These are phyloP conservation scores for Sugiyamaella qingdaonensis DNA, from an alignment of 805 yeast genomes.

Conservation along the genomic window DNA sequence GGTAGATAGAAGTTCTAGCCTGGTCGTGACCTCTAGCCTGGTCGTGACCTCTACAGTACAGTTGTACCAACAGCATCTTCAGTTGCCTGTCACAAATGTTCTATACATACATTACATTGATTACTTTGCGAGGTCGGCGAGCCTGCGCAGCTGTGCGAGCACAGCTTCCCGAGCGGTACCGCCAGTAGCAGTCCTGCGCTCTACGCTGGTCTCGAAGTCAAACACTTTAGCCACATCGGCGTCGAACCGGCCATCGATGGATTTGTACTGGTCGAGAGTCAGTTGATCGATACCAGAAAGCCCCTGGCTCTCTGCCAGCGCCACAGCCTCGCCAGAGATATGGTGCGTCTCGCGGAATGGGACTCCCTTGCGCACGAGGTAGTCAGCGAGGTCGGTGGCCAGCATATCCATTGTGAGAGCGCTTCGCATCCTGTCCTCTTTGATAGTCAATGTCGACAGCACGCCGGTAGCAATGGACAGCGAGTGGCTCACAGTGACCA, in stretches of 20 bases:
- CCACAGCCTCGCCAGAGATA: conserved; percentile 96
- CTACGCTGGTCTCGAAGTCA: conserved; percentile 89
- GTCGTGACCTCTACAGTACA: neutral
- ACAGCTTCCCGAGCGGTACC: conserved; percentile 95
- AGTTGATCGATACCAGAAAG: conserved; percentile 84
- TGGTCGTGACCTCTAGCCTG: too few species aligned
- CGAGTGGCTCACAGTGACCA: conserved; percentile 90
- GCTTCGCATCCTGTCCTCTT: conserved; percentile 70
- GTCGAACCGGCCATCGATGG: conserved; percentile 75
- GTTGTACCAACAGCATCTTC: neutral
- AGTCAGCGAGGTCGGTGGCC: conserved; percentile 98
- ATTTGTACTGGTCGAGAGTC: conserved; percentile 68
- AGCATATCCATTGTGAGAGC: conserved; percentile 98
- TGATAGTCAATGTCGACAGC: conserved; percentile 74
- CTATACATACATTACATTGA: neutral
- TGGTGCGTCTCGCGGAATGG: conserved; percentile 99
- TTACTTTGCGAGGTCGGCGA: neutral
- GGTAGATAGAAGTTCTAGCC: too few species aligned
- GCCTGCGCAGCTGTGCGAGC: conserved; percentile 55
- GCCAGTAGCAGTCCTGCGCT: conserved; percentile 93
- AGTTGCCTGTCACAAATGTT: neutral
- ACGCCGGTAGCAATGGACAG: conserved; percentile 95
- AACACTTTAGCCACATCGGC: conserved; percentile 82
- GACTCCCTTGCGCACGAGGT: conserved; percentile 94
- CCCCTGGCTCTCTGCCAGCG: conserved; percentile 74